A percentile compares a stretch with the other conserved stretches of the same genome.
These are phyloP conservation scores for Fusarium verrucosum DNA, from an alignment of 2,329 filamentous ascomycete species.

Conservation along the genomic window DNA sequence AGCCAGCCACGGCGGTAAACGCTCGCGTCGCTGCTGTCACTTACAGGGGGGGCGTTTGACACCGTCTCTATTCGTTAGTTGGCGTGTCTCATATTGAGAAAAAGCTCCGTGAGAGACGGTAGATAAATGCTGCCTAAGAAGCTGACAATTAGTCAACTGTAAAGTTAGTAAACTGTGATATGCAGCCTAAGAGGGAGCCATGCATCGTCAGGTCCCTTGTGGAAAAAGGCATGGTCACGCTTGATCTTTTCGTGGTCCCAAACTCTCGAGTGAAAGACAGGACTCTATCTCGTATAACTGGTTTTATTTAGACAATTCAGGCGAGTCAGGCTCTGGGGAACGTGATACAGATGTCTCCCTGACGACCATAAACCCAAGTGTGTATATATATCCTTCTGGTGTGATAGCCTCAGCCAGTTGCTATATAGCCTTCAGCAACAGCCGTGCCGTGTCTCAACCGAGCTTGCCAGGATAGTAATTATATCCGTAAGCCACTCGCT, in stretches of 20 bases:
- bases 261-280: not conserved
- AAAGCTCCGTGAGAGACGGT: constrained; percentile 18
- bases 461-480: not conserved
- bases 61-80: not conserved
- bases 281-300: not conserved
- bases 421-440: not conserved
- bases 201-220: constrained; percentile 6
- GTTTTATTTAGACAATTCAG: not conserved
- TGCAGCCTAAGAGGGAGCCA: not conserved
- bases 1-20: not conserved
- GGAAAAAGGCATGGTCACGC: not conserved
- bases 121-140: not conserved
- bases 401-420: not conserved
- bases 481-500: constrained; percentile 1
- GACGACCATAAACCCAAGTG: not conserved
- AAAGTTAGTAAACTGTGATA: not conserved
- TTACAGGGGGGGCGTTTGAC: not conserved
- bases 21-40: not conserved
- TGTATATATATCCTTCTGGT: constrained; percentile 11
- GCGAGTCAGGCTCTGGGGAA: constrained; percentile 2
- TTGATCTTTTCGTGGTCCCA: not conserved
- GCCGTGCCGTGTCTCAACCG: constrained; percentile 17
- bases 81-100: constrained; percentile 4
- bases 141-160: too few relatives aligned
- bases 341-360: not conserved